Conservation (phyloP, 176 grass and related monocot species). For the Saccharum officinarum region DNA sequence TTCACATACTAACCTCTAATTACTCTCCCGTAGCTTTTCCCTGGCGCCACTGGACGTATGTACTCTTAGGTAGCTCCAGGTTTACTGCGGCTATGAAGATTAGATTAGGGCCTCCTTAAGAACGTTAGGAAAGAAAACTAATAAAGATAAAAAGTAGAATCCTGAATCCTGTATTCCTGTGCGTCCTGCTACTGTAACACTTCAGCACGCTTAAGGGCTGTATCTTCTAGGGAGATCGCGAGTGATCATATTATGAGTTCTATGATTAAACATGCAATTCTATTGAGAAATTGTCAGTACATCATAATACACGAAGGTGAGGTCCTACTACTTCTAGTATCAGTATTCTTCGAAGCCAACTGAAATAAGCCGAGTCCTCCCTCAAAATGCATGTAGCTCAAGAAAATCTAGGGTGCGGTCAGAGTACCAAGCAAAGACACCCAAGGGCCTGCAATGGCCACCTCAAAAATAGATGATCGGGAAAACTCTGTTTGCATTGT, state of each 20-base stretch:
- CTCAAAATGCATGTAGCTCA: constrained; percentile 40
- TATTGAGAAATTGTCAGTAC: constrained; percentile 38
- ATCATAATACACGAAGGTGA: constrained; percentile 43
- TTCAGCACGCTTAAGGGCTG: background rate
- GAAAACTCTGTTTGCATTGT: constrained; percentile 1
- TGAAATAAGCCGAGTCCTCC: constrained; percentile 28
- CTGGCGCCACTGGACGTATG: too few relatives aligned
- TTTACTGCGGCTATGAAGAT: background rate
- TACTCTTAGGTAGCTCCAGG: background rate
- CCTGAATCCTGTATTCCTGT: background rate
- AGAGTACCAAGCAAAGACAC: constrained; percentile 26
- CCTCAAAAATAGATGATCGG: constrained; percentile 21
- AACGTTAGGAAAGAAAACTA: too few relatives aligned
- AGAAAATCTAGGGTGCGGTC: constrained; percentile 34
- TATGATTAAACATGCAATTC: constrained; percentile 32
- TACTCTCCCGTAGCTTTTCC: too few relatives aligned
- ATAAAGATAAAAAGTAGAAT: background rate
- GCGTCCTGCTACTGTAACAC: background rate
- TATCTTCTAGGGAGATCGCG: background rate
- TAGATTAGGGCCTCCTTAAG: too few relatives aligned
- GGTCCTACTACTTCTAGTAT: constrained; percentile 45
- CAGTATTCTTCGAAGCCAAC: constrained; percentile 7
- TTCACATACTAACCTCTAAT: too few relatives aligned
- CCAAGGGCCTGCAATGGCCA: background rate
- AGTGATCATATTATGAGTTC: constrained; percentile 34